Evolutionary conservation across 805 yeast species (phyloP).

Genomic region (Sugiyamaella mastotermitis): DNA sequence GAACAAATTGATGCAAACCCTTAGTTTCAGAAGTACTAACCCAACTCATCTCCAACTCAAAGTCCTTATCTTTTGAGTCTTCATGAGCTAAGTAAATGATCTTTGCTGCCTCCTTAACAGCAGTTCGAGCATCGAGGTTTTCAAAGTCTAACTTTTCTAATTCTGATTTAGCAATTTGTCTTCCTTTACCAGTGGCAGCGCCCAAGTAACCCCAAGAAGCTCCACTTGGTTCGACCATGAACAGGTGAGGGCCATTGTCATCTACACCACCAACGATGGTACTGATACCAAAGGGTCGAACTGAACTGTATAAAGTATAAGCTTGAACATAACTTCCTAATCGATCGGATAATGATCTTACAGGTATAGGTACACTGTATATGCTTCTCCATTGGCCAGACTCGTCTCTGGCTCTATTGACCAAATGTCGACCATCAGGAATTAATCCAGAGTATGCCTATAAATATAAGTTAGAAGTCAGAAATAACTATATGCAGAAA

Average conservation of each 20-base stretch:
- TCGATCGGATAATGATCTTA: constrained; percentile 79
- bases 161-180: constrained; percentile 97
- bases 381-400: constrained; percentile 69
- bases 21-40: constrained; percentile 66
- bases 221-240: constrained; percentile 97
- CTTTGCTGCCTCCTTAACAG: constrained; percentile 89
- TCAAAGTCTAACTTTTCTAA: constrained; percentile 81
- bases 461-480: constrained; percentile 2
- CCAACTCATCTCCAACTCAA: constrained; percentile 94
- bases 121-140: constrained; percentile 66
- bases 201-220: constrained; percentile 96
- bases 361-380: constrained; percentile 70
- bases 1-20: constrained; percentile 75
- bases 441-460: constrained; percentile 84
- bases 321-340: constrained; percentile 91
- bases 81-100: constrained; percentile 93
- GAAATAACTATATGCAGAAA: constrained; percentile 1
- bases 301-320: constrained; percentile 91
- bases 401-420: constrained; percentile 87
- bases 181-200: constrained; percentile 97
- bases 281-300: constrained; percentile 94
- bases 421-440: constrained; percentile 96
- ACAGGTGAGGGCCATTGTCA: constrained; percentile 82
- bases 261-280: constrained; percentile 93
- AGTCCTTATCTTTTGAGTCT: constrained; percentile 95